Evolutionary conservation across 129 eudicot genomes (phyloP), one percentile per base, ranked within the genome.

Genomic region (Pittosporum tobira): DNA sequence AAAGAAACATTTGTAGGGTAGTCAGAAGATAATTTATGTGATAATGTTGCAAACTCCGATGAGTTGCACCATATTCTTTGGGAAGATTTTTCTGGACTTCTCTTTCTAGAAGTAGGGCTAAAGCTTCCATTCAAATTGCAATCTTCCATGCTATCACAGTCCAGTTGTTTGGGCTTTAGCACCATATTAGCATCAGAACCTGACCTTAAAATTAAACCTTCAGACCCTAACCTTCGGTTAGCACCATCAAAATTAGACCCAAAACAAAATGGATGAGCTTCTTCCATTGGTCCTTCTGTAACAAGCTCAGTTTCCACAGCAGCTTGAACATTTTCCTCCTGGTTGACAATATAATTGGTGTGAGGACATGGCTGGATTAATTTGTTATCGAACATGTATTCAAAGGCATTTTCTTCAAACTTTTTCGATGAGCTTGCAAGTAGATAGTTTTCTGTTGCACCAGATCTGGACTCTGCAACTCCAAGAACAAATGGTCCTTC

Each of bases 81-180:
- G 8, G 71, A 36, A 38, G 74, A 81, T 66, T 61, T 76, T 49
- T 47, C 75, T 50, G 51, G 57, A 50, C 55, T 77, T 70, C 42
- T 57, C 45, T 67, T 61, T 47, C 53, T 71, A 30, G 65, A 50
- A 58, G 50, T 34, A 5, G 59, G 61, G 58, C 71, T 63, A 51
- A 21, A 47, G 16, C 27, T 34, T 25, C 65, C 63, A 47, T 51
- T 48, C 63, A 72, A 46, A 74, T 40, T 62, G 70, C 42, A 57
- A 26, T 76, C 71, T 44, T 74, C 94, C 22, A 40, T 51, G 45
- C 64, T 76, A 65, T 71, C 74, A 64, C 78, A 81, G 72, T 80
- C 71, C 64, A 80, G 79, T 52, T 75, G 81, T 64, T 67, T 77
- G 24, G 88, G 94, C 65, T 75, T 75, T 71, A 77, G 71, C 67